Conservation (phyloP, 2,329 filamentous ascomycete species). For the Aspergillus brunneoviolaceus region DNA sequence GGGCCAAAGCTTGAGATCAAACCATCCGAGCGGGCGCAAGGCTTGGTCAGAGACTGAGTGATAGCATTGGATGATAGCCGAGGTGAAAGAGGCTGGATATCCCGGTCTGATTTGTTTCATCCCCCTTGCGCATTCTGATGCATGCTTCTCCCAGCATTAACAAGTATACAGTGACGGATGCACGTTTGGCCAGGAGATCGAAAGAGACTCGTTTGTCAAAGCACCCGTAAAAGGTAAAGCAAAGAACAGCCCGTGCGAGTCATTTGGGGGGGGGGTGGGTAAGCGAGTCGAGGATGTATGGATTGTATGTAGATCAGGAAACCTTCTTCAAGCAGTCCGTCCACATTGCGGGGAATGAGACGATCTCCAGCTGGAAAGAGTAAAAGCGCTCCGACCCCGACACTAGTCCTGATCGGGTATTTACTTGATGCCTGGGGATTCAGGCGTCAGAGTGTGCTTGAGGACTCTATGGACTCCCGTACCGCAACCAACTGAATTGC, state of each 20-base stretch:
- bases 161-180: too few species aligned
- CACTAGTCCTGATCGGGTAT: neutral
- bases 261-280: neutral
- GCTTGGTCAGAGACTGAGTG: constrained; percentile 1
- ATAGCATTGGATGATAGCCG: neutral
- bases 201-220: neutral
- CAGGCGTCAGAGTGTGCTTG: constrained; percentile 23
- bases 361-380: neutral
- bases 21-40: constrained; percentile 8
- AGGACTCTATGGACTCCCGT: constrained; percentile 15
- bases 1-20: constrained; percentile 10
- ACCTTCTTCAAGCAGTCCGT: neutral
- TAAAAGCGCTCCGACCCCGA: neutral
- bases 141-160: constrained; percentile 1
- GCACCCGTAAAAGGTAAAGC: too few species aligned
- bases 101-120: neutral
- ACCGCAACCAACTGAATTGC: constrained; percentile 9
- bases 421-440: constrained; percentile 13
- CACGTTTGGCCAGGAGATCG: too few species aligned
- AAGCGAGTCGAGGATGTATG: too few species aligned
- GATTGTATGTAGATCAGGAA: too few species aligned
- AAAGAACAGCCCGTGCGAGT: neutral
- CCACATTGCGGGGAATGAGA: constrained; percentile 5
- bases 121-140: constrained; percentile 3
- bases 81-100: neutral